Evolutionary conservation across 2,329 filamentous ascomycete species (phyloP).

Genomic region (Alternaria sp.): DNA sequence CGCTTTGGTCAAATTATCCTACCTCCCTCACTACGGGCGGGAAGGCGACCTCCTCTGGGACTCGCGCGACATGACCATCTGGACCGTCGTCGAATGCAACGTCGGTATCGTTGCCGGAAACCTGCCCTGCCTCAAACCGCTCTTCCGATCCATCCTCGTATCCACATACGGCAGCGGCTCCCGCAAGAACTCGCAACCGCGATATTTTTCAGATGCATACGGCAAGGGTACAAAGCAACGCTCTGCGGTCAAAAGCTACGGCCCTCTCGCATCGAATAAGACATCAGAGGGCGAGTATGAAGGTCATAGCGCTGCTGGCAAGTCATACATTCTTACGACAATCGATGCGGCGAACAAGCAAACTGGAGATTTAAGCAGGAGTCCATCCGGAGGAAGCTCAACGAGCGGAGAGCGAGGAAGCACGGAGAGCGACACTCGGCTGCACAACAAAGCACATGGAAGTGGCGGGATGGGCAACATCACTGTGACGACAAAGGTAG

Average conservation of each 20-base stretch:
- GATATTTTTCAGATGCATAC: slow-evolving; percentile 22
- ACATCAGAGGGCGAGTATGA: neutral
- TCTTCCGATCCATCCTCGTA: slow-evolving; percentile 48
- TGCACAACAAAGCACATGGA: neutral
- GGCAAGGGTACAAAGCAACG: slow-evolving; percentile 22
- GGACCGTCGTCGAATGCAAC: slow-evolving; percentile 54
- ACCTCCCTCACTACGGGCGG: slow-evolving; percentile 46
- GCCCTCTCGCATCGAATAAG: slow-evolving; percentile 6
- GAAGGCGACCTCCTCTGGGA: slow-evolving; percentile 50
- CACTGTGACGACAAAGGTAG: slow-evolving; percentile 18
- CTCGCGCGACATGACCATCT: slow-evolving; percentile 56
- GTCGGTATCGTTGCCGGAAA: slow-evolving; percentile 54
- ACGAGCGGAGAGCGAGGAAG: neutral
- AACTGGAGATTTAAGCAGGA: neutral
- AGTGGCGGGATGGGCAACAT: slow-evolving; percentile 4
- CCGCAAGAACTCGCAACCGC: slow-evolving; percentile 13
- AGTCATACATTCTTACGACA: slow-evolving; percentile 17
- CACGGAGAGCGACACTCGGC: slow-evolving; percentile 5
- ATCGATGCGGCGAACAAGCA: slow-evolving; percentile 6
- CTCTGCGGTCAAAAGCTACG: slow-evolving; percentile 13
- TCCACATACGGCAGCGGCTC: slow-evolving; percentile 36
- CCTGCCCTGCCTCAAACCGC: slow-evolving; percentile 52
- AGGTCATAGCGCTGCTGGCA: neutral
- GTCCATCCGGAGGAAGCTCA: slow-evolving; percentile 10
- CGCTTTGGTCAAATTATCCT: slow-evolving; percentile 50